Evolutionary conservation across 2,329 filamentous ascomycete species (phyloP), one percentile per base, ranked within the genome.

Genomic region (Colletotrichum coccodes): DNA sequence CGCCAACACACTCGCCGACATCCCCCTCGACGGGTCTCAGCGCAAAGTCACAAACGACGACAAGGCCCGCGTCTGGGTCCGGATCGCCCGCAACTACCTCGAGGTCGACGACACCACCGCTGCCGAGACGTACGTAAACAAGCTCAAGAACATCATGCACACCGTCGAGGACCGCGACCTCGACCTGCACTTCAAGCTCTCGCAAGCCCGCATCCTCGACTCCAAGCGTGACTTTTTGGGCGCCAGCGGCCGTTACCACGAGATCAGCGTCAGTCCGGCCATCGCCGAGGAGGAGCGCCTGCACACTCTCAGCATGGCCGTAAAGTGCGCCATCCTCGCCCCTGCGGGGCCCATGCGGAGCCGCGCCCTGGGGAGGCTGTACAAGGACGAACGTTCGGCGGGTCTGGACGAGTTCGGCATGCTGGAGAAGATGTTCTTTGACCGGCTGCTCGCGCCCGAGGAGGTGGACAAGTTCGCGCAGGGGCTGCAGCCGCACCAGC

Each of bases 371-470:
- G 94, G 90, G 5, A 91, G 92, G 60, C 84, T 99, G 16, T 97
- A 97, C 87, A 97, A 97, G 80, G 96, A 99, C 79, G 96, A 98
- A 72, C 89, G 96, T 34, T 88, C 93, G 0, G 84, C 86, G 4
- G 88, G 90, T 57, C 88, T 96, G 2, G 89, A 91, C 36, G 94
- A 98, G 81, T 95, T 92, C 76, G 86, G 90, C 56, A 98, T 99
- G 61, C 84, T 99, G 16, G 96, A 98, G 84, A 98, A 98, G 85
- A 98, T 99, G 89, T 97, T 97, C 79, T 86, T 98, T 56, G 94
- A 98, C 79, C 90, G 95, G 6, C 85, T 99, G 4, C 86, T 99
- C 56, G 89, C 89, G 0, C 89, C 92, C 0, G 87, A 86, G n/a
- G 96, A 99, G 81, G 94, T 98, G 47, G 89, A 91, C 42, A 91